Evolutionary conservation across 2,329 filamentous ascomycete species (phyloP).

Genomic region (Aspergillus caelatus): DNA sequence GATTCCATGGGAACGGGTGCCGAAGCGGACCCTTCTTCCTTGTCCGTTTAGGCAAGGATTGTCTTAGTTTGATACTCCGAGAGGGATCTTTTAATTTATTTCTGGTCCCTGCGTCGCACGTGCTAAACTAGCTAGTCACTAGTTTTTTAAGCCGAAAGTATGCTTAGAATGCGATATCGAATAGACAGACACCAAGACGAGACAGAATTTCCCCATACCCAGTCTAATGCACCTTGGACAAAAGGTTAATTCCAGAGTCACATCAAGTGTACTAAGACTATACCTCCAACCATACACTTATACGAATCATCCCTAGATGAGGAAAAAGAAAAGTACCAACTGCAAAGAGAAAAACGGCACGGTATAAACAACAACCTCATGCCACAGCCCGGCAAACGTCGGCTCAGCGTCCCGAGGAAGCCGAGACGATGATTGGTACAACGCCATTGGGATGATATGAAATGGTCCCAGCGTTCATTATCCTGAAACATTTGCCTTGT

Average conservation of each 20-base stretch:
- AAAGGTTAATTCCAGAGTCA: no score
- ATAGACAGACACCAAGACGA: background rate
- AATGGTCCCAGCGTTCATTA: background rate
- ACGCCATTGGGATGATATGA: background rate
- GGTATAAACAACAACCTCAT: background rate
- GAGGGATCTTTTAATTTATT: no score
- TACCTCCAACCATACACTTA: no score
- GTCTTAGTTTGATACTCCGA: background rate
- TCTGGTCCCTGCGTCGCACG: background rate
- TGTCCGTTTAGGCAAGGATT: background rate
- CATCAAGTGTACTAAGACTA: no score
- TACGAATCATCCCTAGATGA: no score
- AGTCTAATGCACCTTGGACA: background rate
- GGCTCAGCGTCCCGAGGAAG: background rate
- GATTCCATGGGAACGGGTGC: background rate
- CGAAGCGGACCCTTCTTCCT: background rate
- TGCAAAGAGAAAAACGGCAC: background rate
- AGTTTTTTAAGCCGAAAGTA: background rate
- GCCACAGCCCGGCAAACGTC: background rate
- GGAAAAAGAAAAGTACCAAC: background rate
- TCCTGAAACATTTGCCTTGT: background rate
- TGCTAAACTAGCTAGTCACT: background rate
- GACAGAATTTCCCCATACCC: background rate
- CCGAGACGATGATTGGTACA: background rate
- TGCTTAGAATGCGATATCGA: background rate